These are phyloP conservation scores for Pythium rishiriense DNA, from an alignment of 352 stramenopile species.

Conservation along the genomic window DNA sequence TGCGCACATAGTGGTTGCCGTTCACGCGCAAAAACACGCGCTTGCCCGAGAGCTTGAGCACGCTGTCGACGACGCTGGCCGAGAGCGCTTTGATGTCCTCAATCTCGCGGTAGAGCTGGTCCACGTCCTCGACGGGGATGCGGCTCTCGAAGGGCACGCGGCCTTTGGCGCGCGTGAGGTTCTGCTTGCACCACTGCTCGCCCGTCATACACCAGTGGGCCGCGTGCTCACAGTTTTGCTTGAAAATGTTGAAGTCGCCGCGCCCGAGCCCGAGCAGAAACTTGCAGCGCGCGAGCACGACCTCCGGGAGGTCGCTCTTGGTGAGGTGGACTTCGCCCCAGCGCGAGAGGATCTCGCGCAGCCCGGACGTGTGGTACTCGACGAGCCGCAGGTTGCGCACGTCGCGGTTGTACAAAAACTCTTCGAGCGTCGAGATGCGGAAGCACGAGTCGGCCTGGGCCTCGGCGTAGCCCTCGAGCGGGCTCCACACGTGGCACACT, in stretches of 20 bases:
- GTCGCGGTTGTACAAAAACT: constrained; percentile 74
- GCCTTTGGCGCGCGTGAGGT: constrained; percentile 63
- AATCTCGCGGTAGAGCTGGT: constrained; percentile 66
- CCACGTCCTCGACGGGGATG: constrained; percentile 72
- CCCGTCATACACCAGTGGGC: constrained; percentile 90
- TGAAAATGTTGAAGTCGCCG: constrained; percentile 88
- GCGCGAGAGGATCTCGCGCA: constrained; percentile 74
- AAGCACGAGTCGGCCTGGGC: constrained; percentile 86
- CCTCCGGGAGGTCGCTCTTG: constrained; percentile 79
- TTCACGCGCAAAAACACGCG: constrained; percentile 70
- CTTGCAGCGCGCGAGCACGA: constrained; percentile 81
- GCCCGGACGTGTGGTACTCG: constrained; percentile 82
- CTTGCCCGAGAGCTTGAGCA: constrained; percentile 61
- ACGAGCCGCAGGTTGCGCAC: constrained; percentile 69
- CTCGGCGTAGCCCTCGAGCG: constrained; percentile 66
- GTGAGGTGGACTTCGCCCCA: constrained; percentile 88
- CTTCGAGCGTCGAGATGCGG: constrained; percentile 83
- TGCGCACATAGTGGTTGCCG: constrained; percentile 64
- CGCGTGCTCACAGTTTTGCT: constrained; percentile 86
- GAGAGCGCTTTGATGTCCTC: constrained; percentile 78
- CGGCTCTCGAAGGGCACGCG: constrained; percentile 82
- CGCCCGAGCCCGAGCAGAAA: constrained; percentile 75
- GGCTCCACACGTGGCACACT: constrained; percentile 86
- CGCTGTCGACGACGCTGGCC: constrained; percentile 60
- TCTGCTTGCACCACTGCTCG: constrained; percentile 90